A percentile compares a stretch with the other conserved stretches of the same genome.
Evolutionary conservation across 2,329 filamentous ascomycete species (phyloP).

Genomic region (Aspergillus bombycis): DNA sequence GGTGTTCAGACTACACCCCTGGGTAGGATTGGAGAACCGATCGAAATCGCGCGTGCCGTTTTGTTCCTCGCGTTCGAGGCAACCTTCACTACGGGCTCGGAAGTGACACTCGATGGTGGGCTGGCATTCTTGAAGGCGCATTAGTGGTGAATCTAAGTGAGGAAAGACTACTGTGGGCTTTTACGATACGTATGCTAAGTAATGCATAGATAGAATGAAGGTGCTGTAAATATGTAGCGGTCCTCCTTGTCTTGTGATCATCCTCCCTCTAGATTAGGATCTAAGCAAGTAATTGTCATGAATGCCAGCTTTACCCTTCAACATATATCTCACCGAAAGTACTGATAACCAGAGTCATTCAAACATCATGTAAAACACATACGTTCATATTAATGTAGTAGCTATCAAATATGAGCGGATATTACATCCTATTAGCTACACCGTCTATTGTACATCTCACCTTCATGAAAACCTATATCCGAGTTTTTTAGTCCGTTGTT

Average conservation of each 20-base stretch:
- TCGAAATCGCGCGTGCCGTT: slow-evolving; percentile 12
- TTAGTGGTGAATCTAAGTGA: neutral
- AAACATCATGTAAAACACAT: neutral
- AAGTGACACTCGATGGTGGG: slow-evolving; percentile 15
- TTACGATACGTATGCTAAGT: neutral
- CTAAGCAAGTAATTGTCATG: neutral
- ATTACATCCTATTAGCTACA: neutral
- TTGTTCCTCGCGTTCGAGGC: slow-evolving; percentile 16
- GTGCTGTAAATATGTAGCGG: neutral
- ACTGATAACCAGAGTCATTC: neutral
- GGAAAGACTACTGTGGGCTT: neutral
- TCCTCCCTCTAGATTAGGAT: neutral
- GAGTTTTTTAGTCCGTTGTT: neutral
- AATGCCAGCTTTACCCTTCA: no score
- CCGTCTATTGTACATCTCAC: neutral
- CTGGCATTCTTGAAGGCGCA: slow-evolving; percentile 6
- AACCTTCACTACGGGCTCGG: slow-evolving; percentile 13
- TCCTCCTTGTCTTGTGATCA: neutral
- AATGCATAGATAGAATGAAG: neutral
- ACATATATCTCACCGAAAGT: no score
- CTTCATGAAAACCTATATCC: neutral
- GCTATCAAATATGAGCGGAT: neutral
- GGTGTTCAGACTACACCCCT: slow-evolving; percentile 11
- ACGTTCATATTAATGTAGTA: neutral
- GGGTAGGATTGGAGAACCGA: slow-evolving; percentile 6